Base-by-base conservation (phyloP, 176 grass and related monocot species). In the Oryza brachyantha region DNA sequence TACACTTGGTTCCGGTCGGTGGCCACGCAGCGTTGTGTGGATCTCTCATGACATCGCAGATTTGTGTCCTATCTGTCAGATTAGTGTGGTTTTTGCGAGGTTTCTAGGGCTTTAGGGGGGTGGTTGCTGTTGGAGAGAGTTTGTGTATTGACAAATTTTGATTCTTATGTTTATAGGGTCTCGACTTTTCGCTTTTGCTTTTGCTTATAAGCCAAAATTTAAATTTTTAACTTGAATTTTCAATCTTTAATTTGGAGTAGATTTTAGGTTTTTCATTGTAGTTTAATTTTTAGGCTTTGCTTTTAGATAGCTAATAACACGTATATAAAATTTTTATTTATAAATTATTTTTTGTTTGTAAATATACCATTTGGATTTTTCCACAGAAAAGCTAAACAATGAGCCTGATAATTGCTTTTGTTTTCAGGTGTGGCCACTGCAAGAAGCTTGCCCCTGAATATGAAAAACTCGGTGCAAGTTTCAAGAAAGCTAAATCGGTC, bases 381-480 rank as follows among this genome's bases (percentile, higher is more conserved):
- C n/a, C n/a, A n/a, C n/a, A n/a, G n/a, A n/a, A n/a, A n/a, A n/a
- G n/a, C n/a, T n/a, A n/a, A n/a, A n/a, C n/a, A n/a, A n/a, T n/a
- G n/a, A n/a, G n/a, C n/a, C n/a, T n/a, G n/a, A n/a, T n/a, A n/a
- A n/a, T 72, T 21, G 9, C 31, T 73, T 29, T 16, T 87, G 54
- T 26, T 32, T 88, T 41, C 83, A 98, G 96, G 96, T 98, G 96
- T 16, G 96, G 96, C 3, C 96, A 98, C 71, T 98, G 96, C 84
- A 98, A 98, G 90, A 98, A 98, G 58, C 96, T 98, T 88, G 96
- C 96, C 26, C 96, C 96, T 19, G 92, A 98, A 72, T 98, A 98
- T 75, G 96, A 95, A 82, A 90, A 98, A 73, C 90, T 98, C 17
- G 86, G 88, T 9, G 86, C 81, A 75, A 98, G 92, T 76, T 98